Evolutionary conservation across 768 basidiomycete species (phyloP), one percentile per base, ranked within the genome.

Genomic region (Termitomyces sp.): DNA sequence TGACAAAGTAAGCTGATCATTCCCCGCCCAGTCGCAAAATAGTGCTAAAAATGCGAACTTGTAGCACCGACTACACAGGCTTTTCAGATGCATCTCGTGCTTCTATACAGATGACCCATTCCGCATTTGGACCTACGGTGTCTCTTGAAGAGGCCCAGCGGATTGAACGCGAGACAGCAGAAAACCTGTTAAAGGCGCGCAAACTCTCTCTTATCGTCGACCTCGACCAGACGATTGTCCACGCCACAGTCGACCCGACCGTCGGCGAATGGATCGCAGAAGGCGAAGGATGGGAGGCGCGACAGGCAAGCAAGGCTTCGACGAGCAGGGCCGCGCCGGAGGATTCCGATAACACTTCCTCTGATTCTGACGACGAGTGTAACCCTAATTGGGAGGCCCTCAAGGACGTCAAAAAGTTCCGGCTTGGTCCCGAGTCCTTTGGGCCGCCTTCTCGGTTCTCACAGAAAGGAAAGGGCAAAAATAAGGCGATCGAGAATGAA

Each of bases 211-310:
- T 99, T 52, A 98, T 99, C 64, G 96, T 99, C 66, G 97, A 99
- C 77, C 83, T 99, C 36, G 97, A 99, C 75, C 97, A 99, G 72
- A 99, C 97, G 13, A 95, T 98, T 70, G 93, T 99, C 4, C 97
- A 99, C 68, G 96, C 97, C 8, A 98, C 96, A 0, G 95, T 98
- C 27, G 97, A 99, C 73, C 96, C 97, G 5, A 98, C 97, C 0
- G 93, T 98, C 1, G 95, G 94, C 34, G 96, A 98, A 70, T 98
- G 97, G 97, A 91, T 97, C 67, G 70, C 81, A 2, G 93, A 94
- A 64, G 91, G 91, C 22, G 85, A 88, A 68, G 82, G 82, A 46
- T 93, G 89, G 89, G 89, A 93, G 66, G 78, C 79, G 46, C 77
- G 79, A 51, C 84, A 84, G 58, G 69, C 75, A 5, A 75, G 73